Percentiles rank a stretch among this genome's conserved stretches.
Conservation (phyloP, 2,329 filamentous ascomycete species). For the Colletotrichum musicola region DNA sequence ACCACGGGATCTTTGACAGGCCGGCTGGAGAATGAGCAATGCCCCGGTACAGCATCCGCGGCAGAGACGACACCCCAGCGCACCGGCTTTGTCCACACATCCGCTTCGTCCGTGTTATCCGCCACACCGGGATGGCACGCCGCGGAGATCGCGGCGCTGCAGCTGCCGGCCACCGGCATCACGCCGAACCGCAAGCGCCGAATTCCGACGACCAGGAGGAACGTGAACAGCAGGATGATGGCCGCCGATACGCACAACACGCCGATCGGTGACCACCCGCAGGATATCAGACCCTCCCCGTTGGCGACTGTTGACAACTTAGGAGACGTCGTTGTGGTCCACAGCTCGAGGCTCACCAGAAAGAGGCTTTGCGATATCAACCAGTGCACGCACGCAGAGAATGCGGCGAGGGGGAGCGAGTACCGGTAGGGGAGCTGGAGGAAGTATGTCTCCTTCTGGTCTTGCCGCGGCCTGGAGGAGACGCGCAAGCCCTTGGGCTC, state of each 20-base stretch:
- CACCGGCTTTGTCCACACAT: background rate
- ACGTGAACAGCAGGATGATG: background rate
- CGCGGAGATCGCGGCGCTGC: background rate
- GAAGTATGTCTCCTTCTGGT: background rate
- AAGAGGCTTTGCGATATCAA: background rate
- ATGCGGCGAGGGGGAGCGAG: rapidly evolving
- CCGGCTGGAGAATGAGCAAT: background rate
- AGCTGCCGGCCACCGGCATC: background rate
- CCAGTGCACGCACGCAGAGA: background rate
- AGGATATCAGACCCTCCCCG: background rate
- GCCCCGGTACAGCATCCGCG: too few relatives aligned
- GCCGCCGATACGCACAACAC: background rate
- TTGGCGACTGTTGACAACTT: too few relatives aligned
- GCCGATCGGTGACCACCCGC: background rate
- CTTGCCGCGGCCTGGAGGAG: background rate
- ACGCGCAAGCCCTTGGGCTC: background rate
- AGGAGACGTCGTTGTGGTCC: background rate
- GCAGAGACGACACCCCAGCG: background rate
- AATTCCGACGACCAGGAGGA: background rate
- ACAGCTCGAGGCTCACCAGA: background rate
- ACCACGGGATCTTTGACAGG: background rate
- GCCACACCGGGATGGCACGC: background rate
- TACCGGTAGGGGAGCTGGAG: background rate
- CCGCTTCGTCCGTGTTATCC: background rate
- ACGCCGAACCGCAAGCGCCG: background rate